These are phyloP conservation scores for Fusarium oxysporum DNA, from an alignment of 2,329 filamentous ascomycete species.

Conservation along the genomic window DNA sequence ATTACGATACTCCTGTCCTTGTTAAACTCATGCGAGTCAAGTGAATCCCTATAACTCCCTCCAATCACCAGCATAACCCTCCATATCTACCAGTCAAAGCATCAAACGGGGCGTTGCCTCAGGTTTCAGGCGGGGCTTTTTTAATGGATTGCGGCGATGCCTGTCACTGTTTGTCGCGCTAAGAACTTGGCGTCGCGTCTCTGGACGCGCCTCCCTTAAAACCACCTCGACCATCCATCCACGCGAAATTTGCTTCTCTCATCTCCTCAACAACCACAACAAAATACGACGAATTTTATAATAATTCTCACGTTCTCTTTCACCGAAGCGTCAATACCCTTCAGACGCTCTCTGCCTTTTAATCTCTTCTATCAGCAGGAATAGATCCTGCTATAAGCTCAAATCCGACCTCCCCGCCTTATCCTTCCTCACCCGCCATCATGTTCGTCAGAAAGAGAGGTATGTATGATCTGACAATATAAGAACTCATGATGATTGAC, in stretches of 20 bases:
- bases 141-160: constrained; percentile 46
- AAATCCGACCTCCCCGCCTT: constrained; percentile 35
- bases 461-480: constrained; percentile 52
- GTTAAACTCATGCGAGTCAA: neutral
- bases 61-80: constrained; percentile 17
- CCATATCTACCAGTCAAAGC: constrained; percentile 11
- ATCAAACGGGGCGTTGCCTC: constrained; percentile 39
- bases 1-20: neutral
- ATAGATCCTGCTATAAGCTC: constrained; percentile 40
- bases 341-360: constrained; percentile 40
- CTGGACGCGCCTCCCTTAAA: constrained; percentile 54
- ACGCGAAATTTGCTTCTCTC: constrained; percentile 39
- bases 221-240: constrained; percentile 48
- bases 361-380: constrained; percentile 42
- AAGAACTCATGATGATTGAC: constrained; percentile 45
- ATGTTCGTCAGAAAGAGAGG: constrained; percentile 75
- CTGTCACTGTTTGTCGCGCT: constrained; percentile 48
- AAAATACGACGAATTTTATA: constrained; percentile 28
- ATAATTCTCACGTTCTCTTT: constrained; percentile 30
- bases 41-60: neutral
- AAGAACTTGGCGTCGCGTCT: constrained; percentile 51
- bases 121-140: constrained; percentile 43
- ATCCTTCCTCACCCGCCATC: constrained; percentile 46
- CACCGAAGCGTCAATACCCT: constrained; percentile 21
- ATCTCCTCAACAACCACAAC: constrained; percentile 42